Base-by-base conservation (phyloP, 805 yeast genomes). In the Scheffersomyces amazonensis region DNA sequence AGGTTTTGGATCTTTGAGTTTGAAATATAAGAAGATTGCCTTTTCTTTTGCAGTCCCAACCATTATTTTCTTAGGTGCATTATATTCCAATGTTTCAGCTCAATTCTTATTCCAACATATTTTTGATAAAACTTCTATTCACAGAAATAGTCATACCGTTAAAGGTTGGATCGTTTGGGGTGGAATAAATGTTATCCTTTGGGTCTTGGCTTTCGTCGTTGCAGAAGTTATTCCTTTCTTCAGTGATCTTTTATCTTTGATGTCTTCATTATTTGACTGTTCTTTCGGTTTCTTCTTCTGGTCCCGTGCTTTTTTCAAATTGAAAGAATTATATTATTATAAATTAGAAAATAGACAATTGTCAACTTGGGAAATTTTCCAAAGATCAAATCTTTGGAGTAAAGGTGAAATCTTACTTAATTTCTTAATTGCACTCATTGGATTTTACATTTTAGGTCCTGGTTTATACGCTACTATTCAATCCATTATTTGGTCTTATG, bases 191-290 rank as follows among this genome's bases (percentile, higher is more conserved):
- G 50, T 61, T 9, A 39, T 47, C 1, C 60, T 73, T 16, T 78
- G 83, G 83, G 50, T 70, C 11, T 20, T 71, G 4, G 81, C 82
- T 0, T 79, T 76, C 43, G 56, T 78, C n/a, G 63, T 78, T 48
- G 83, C 82, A 1, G 81, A 78, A 52, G 83, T 75, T 21, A 77
- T 78, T 48, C 84, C 84, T n/a, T 78, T 78, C 54, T 78, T 78
- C 56, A 68, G 76, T 19, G 83, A 78, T 47, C 56, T 78, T 42
- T 60, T 78, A 23, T 69, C 81, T 3, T 58, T 78, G 48, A 77
- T 78, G 82, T 72, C 78, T 11, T 77, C 84, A 2, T 59, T 79
- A 36, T 78, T 78, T 49, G 83, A 78, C 53, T 77, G 83, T 53
- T 79, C 82, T 80, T 79, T 78, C 46, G 83, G 83, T 0, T 78